phyloP scores from a whole-genome alignment of 2,329 filamentous ascomycete species.

The Neonectria punicea region DNA sequence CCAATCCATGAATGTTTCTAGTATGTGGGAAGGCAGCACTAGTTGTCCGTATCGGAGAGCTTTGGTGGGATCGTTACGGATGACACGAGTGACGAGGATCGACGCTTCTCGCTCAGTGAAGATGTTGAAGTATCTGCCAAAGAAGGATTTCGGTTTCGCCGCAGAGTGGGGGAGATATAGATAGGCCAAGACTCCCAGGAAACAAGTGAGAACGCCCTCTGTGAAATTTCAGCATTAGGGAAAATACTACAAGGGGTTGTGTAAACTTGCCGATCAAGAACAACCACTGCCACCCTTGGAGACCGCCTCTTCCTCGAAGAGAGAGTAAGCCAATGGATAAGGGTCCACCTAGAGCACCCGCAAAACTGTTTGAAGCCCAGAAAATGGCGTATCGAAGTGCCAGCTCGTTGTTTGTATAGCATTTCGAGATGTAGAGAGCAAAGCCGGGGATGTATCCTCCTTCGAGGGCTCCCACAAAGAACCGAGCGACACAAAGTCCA shows the following conservation, averaged over 20 bases:
- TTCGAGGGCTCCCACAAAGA: slow-evolving; percentile 45
- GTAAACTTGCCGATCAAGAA: slow-evolving; percentile 42
- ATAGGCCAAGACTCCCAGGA: slow-evolving; percentile 39
- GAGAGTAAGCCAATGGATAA: slow-evolving; percentile 43
- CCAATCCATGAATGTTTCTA: slow-evolving; percentile 44
- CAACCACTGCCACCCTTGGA: slow-evolving; percentile 46
- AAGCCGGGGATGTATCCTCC: slow-evolving; percentile 48
- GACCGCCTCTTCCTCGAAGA: slow-evolving; percentile 36
- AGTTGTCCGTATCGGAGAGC: slow-evolving; percentile 38
- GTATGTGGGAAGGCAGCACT: slow-evolving; percentile 37
- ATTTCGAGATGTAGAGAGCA: slow-evolving; percentile 45
- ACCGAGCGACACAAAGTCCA: slow-evolving; percentile 41
- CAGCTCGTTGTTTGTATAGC: slow-evolving; percentile 45
- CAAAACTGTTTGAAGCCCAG: slow-evolving; percentile 45
- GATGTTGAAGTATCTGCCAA: slow-evolving; percentile 38
- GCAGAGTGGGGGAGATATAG: slow-evolving; percentile 43
- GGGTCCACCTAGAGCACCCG: slow-evolving; percentile 42
- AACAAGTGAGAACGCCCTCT: slow-evolving; percentile 44
- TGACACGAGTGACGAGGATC: slow-evolving; percentile 43
- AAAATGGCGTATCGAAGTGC: slow-evolving; percentile 44
- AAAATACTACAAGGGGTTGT: too few species aligned
- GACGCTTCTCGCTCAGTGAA: slow-evolving; percentile 41
- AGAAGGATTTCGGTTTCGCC: slow-evolving; percentile 39
- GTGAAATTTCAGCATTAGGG: too few species aligned
- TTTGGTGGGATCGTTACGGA: slow-evolving; percentile 45